Evolutionary conservation across 176 grass and related monocot species (phyloP), one percentile per base, ranked within the genome.

Genomic region (Ensete glaucum): DNA sequence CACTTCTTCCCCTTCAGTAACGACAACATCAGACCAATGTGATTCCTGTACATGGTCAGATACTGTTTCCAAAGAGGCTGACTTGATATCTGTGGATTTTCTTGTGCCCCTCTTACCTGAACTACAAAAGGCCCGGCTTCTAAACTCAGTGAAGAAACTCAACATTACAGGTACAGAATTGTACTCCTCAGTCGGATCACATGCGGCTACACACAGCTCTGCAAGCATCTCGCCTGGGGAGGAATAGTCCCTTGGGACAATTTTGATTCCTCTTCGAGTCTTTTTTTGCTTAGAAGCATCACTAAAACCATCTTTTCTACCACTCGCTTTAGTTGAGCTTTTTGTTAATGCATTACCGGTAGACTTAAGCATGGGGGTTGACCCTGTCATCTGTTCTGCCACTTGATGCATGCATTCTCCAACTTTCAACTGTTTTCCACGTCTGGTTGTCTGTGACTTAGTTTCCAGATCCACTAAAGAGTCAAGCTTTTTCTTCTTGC

Each of bases 271-370:
- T 6, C 34, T 43, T 43, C 34, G 4, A 43, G 34, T 43, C 34
- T 6, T 43, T 43, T 43, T 43, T 43, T 43, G 34, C 5, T 43
- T 43, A 43, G 34, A 43, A 43, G 34, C 34, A 43, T 43, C 34
- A 43, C 34, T 4, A 3, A 9, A 8, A 11, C 14, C 43, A 11
- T 66, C 56, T 68, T 94, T 93, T 82, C 76, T 91, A 52, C 76
- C 84, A 53, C 88, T 83, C 13, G 82, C 82, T 9, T 85, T 77
- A 5, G 48, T 50, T 62, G 89, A 67, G 55, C 64, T 83, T 58
- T 43, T 53, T 29, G 26, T 56, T 8, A 22, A 11, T 62, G 48
- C 53, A 43, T 73, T 69, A 43, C 57, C 48, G 34, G 73, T 73
- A 63, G 12, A 26, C 9, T 19, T 65, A 1, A 53, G 22, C 9